phyloP scores from a whole-genome alignment of 805 yeast species.

The Ogataea philodendri region DNA sequence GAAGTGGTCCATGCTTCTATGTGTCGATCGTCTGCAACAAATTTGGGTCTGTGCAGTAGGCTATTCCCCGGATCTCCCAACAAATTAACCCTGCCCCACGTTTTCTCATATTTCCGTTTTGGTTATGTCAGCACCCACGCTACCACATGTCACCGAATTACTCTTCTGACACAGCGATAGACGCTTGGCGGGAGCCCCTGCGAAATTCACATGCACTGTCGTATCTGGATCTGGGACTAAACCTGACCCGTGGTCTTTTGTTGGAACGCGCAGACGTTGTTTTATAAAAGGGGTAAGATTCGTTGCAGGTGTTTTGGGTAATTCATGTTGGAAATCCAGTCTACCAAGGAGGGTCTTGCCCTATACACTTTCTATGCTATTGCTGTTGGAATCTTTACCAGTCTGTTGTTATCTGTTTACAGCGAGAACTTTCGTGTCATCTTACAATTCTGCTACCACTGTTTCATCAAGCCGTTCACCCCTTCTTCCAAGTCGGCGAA shows the following conservation, averaged over 20 bases:
- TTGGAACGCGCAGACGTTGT: conserved; percentile 1
- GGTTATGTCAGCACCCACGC: conserved; percentile 1
- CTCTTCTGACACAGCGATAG: conserved; percentile 2
- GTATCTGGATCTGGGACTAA: background rate
- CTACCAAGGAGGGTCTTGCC: conserved; percentile 3
- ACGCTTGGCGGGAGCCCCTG: background rate
- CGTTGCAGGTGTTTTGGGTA: too few relatives aligned
- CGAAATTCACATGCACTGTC: conserved; percentile 3
- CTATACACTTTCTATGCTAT: conserved; percentile 3
- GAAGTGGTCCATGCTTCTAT: too few relatives aligned
- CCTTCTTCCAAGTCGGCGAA: conserved; percentile 31
- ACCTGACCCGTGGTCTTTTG: conserved; percentile 4
- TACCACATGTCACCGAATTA: conserved; percentile 5
- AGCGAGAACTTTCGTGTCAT: conserved; percentile 12
- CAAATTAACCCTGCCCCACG: conserved; percentile 7
- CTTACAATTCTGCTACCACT: conserved; percentile 41
- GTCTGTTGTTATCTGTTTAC: conserved; percentile 5
- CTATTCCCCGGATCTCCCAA: too few relatives aligned
- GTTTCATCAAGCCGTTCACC: conserved; percentile 60
- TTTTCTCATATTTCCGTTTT: conserved; percentile 3
- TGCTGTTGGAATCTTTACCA: conserved; percentile 2
- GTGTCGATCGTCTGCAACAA: background rate
- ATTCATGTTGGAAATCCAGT: conserved; percentile 2
- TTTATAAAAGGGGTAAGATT: conserved; percentile 3
- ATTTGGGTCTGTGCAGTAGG: background rate